A percentile compares a stretch with the other conserved stretches of the same genome.
These are phyloP conservation scores for Podospora sp. DNA, from an alignment of 495 filamentous ascomycete species.

Conservation along the genomic window DNA sequence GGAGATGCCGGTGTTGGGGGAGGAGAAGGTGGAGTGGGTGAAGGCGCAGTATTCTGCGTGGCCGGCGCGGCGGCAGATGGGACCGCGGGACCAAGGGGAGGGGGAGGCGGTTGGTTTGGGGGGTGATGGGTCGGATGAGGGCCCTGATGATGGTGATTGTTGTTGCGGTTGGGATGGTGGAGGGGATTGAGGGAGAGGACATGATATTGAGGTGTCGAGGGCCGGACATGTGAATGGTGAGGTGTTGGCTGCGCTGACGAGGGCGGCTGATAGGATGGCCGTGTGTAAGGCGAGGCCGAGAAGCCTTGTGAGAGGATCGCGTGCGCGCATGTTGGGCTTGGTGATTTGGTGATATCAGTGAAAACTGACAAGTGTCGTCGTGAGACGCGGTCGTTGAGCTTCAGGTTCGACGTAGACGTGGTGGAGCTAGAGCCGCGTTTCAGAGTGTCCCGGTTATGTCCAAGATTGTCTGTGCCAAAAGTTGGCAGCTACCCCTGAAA, in stretches of 20 bases:
- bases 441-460: neutral
- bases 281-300: neutral
- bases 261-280: neutral
- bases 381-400: neutral
- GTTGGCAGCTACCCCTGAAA: neutral
- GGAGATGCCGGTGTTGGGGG: constrained; percentile 36
- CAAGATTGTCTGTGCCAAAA: neutral
- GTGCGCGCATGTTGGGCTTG: neutral
- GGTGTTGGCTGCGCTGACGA: neutral
- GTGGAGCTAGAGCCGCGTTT: neutral
- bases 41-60: constrained; percentile 34
- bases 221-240: constrained; percentile 14
- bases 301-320: neutral
- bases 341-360: neutral
- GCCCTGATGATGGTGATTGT: neutral
- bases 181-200: constrained; percentile 5
- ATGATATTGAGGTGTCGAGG: neutral
- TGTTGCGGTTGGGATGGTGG: neutral
- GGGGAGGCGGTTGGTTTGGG: neutral
- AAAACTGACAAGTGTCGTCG: neutral
- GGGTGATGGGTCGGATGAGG: neutral
- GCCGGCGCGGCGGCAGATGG: constrained; percentile 24
- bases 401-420: neutral
- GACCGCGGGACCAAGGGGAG: constrained; percentile 18
- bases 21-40: constrained; percentile 31